Conservation (phyloP, 768 basidiomycete genomes). For the Collybia sordida region DNA sequence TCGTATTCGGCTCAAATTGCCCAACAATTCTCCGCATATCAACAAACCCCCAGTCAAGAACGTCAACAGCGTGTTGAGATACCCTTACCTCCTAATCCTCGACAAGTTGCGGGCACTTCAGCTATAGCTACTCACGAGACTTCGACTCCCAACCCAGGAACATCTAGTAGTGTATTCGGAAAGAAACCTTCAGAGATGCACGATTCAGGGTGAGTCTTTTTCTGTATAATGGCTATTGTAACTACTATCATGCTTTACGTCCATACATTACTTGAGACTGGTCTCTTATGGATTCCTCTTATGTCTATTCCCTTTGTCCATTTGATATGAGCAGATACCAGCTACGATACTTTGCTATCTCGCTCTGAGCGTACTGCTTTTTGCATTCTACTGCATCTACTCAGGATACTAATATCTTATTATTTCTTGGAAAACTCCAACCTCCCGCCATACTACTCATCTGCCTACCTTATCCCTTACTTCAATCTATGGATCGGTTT, state of each 20-base stretch:
- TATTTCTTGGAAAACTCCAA: constrained; percentile 17
- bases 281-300: constrained; percentile 10
- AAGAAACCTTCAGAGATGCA: constrained; percentile 75
- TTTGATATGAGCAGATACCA: constrained; percentile 20
- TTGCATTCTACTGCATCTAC: constrained; percentile 12
- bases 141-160: constrained; percentile 16
- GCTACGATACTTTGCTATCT: constrained; percentile 32
- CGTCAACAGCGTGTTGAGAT: constrained; percentile 44
- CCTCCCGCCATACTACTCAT: constrained; percentile 22
- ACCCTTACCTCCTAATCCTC: constrained; percentile 22
- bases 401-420: constrained; percentile 24
- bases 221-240: neutral
- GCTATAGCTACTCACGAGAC: no score
- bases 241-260: no score
- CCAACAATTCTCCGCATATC: constrained; percentile 63
- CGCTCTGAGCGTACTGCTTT: constrained; percentile 19
- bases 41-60: constrained; percentile 66
- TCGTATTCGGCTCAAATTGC: constrained; percentile 68
- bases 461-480: constrained; percentile 25
- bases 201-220: constrained; percentile 73
- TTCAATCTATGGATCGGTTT: constrained; percentile 21
- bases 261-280: neutral
- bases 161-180: constrained; percentile 43
- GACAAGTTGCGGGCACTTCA: constrained; percentile 20
- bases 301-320: constrained; percentile 5